These are phyloP conservation scores for Neopestalotiopsis sp. DNA, from an alignment of 2,329 filamentous ascomycete species.

Conservation along the genomic window DNA sequence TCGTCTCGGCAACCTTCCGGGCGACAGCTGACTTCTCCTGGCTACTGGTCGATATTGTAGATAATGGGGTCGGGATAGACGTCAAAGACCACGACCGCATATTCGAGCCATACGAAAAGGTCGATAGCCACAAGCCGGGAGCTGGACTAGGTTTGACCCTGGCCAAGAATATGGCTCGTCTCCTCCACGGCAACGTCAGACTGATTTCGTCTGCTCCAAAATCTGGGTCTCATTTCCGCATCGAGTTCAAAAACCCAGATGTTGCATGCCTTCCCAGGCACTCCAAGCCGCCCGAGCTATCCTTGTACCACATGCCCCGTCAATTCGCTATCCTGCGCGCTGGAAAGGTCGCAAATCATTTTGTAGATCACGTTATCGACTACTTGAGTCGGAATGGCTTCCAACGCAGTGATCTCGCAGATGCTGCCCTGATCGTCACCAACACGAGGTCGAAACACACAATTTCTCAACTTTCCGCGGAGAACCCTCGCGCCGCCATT, in stretches of 20 bases:
- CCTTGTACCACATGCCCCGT: neutral
- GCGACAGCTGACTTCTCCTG: neutral
- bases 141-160: conserved; percentile 18
- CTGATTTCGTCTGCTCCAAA: conserved; percentile 14
- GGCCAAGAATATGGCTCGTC: conserved; percentile 14
- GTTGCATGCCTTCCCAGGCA: neutral
- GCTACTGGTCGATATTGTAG: conserved; percentile 15
- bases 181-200: conserved; percentile 11
- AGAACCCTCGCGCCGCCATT: conserved; percentile 3
- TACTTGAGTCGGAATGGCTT: conserved; percentile 14
- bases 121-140: conserved; percentile 16
- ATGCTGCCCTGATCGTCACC: conserved; percentile 10
- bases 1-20: conserved; percentile 7
- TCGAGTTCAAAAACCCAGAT: conserved; percentile 10
- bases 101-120: conserved; percentile 20
- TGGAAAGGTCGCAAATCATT: neutral
- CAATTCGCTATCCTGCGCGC: conserved; percentile 4
- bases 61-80: conserved; percentile 17
- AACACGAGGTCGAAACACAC: neutral
- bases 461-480: neutral
- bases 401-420: neutral
- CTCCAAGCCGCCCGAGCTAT: neutral
- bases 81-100: conserved; percentile 5
- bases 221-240: conserved; percentile 16
- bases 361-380: conserved; percentile 7